Evolutionary conservation across 345 rosid species (phyloP).

Genomic region (Boechera retrofracta): DNA sequence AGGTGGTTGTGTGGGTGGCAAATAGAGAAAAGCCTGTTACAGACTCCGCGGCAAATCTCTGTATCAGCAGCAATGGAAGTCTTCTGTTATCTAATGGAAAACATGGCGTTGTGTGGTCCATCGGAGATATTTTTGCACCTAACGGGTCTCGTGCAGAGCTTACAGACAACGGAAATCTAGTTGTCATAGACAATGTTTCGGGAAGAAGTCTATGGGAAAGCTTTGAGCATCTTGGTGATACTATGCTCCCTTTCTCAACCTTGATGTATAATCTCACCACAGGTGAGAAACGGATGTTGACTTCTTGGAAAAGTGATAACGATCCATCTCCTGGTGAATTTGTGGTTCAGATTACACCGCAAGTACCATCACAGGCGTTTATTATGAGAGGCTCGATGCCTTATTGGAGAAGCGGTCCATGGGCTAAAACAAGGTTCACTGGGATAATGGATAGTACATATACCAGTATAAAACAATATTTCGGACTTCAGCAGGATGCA

Average conservation of each 20-base stretch:
- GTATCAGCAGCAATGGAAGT: background rate
- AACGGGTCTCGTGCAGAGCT: background rate
- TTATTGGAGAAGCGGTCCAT: conserved; percentile 30
- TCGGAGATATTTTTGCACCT: background rate
- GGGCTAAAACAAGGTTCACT: conserved; percentile 30
- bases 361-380: background rate
- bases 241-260: conserved; percentile 5
- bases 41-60: background rate
- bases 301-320: conserved; percentile 26
- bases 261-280: background rate
- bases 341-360: conserved; percentile 14
- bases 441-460: conserved; percentile 22
- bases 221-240: conserved; percentile 20
- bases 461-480: background rate
- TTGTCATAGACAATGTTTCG: background rate
- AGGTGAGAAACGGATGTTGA: background rate
- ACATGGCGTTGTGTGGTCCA: background rate
- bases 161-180: background rate
- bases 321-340: conserved; percentile 39
- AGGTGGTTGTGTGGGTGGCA: background rate
- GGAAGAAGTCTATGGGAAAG: conserved; percentile 32
- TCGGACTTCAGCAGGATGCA: background rate
- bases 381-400: background rate
- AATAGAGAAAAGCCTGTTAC: background rate
- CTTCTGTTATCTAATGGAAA: background rate